phyloP scores from a whole-genome alignment of 805 yeast genomes.

The Zygosaccharomyces bisporus region DNA sequence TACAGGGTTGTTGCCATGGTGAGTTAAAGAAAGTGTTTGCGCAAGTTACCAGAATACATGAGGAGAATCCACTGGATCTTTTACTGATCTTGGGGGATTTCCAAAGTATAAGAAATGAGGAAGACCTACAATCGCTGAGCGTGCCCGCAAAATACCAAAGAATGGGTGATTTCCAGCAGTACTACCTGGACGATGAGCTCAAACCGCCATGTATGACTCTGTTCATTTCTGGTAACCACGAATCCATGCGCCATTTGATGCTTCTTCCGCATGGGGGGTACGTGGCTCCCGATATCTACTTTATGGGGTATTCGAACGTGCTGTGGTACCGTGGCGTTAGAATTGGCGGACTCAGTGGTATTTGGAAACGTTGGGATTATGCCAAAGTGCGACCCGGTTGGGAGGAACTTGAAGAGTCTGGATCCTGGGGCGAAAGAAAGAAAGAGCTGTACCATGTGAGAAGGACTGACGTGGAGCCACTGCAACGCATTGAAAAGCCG shows the following conservation, averaged over 20 bases:
- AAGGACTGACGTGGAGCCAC: constrained; percentile 52
- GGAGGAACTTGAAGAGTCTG: constrained; percentile 32
- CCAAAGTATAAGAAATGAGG: constrained; percentile 64
- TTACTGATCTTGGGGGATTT: constrained; percentile 88
- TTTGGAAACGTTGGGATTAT: constrained; percentile 55
- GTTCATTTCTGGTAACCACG: constrained; percentile 95
- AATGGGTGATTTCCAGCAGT: constrained; percentile 76
- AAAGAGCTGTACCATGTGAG: constrained; percentile 57
- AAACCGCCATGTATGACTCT: constrained; percentile 64
- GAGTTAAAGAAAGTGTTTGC: constrained; percentile 58
- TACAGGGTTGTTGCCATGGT: constrained; percentile 93
- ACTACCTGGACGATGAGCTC: constrained; percentile 51
- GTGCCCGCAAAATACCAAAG: constrained; percentile 74
- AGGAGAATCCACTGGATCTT: constrained; percentile 43
- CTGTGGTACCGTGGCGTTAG: constrained; percentile 71
- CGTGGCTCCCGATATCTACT: constrained; percentile 86
- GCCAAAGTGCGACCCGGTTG: constrained; percentile 49
- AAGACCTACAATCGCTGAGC: constrained; percentile 66
- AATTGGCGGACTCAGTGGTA: constrained; percentile 83
- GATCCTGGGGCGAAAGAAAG: constrained; percentile 26
- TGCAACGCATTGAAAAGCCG: constrained; percentile 39
- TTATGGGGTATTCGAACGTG: constrained; percentile 72
- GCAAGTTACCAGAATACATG: constrained; percentile 27
- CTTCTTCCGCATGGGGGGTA: constrained; percentile 85
- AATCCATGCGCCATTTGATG: constrained; percentile 71